Percentiles rank a stretch among this genome's conserved stretches.
These are phyloP conservation scores for Trametes meyenii DNA, from an alignment of 768 basidiomycete species.

Conservation along the genomic window DNA sequence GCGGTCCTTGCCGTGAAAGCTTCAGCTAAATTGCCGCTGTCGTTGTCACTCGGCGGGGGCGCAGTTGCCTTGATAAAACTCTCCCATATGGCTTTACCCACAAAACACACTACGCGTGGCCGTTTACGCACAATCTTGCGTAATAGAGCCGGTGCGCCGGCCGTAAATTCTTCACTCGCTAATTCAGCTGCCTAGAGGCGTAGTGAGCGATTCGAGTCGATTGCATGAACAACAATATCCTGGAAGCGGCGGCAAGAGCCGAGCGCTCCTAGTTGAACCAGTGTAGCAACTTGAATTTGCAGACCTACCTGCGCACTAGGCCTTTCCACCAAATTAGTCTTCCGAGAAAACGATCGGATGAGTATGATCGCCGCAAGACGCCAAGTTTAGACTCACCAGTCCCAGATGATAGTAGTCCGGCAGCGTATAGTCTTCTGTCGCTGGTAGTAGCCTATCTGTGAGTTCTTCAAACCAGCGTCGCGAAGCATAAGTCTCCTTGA, in stretches of 20 bases:
- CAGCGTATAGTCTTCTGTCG: slow-evolving; percentile 63
- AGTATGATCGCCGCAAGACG: neutral
- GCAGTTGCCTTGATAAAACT: slow-evolving; percentile 35
- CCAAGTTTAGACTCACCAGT: slow-evolving; percentile 49
- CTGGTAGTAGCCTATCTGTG: slow-evolving; percentile 52
- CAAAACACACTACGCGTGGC: slow-evolving; percentile 75
- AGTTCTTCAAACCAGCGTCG: slow-evolving; percentile 46
- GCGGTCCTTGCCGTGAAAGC: neutral
- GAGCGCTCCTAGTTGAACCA: no score
- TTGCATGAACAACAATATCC: no score
- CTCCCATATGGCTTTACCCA: slow-evolving; percentile 72
- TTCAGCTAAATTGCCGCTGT: neutral
- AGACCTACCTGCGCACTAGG: slow-evolving; percentile 57
- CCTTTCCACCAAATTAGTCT: slow-evolving; percentile 79
- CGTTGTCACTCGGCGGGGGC: neutral
- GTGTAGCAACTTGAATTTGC: no score
- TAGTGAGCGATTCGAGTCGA: neutral
- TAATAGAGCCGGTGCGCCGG: slow-evolving; percentile 59
- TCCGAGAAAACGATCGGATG: neutral
- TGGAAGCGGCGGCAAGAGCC: no score
- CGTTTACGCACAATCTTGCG: slow-evolving; percentile 56
- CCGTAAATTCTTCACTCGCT: slow-evolving; percentile 51
- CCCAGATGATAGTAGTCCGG: slow-evolving; percentile 63
- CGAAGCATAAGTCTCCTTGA: neutral
- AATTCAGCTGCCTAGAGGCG: slow-evolving; percentile 49